Base-by-base conservation (phyloP, 78 protist species). In the Creolimax fragrantissima region DNA sequence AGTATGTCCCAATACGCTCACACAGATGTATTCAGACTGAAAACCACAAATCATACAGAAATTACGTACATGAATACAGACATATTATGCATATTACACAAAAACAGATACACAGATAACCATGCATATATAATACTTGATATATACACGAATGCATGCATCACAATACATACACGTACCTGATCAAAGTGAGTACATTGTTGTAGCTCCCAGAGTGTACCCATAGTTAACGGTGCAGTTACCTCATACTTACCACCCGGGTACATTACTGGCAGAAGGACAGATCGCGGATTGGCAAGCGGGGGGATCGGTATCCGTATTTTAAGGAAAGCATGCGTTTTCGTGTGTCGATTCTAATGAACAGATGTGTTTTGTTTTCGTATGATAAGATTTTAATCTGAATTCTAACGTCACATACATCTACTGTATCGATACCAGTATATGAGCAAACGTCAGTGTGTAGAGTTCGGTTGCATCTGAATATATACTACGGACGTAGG, bases 281-380 rank as follows among this genome's bases (percentile, higher is more conserved):
- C 41, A 17, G 90, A 3, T 85, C 90, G 83, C 5, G 93, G 93
- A 67, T 84, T 81, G 39, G 93, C 74, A n/a, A 92, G 81, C 11
- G 93, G 93, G 35, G 93, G 93, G 89, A 92, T 81, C 41, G 93
- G 89, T 3, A 92, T 43, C 85, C 67, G 89, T 39, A 84, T 92
- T 41, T 83, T 81, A 37, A 91, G 37, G 2, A 91, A 91, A n/a
- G 44, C 43, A 24, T 91, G 93, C 2, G 93, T 41, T 2, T 4
- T 4, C 4, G 4, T 32, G 89, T 91, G 93, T 35, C n/a, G 44
- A n/a, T 45, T 44, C 43, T 4, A 32, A 88, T 58, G 74, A 58
- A n/a, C n/a, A n/a, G n/a, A n/a, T n/a, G n/a, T n/a, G n/a, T n/a
- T n/a, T n/a, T n/a, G n/a, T n/a, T n/a, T n/a, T n/a, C n/a, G n/a